Percentiles rank a stretch among this genome's conserved stretches.
Conservation (phyloP, 2,329 filamentous ascomycete genomes). For the Epichloe uncinata region DNA sequence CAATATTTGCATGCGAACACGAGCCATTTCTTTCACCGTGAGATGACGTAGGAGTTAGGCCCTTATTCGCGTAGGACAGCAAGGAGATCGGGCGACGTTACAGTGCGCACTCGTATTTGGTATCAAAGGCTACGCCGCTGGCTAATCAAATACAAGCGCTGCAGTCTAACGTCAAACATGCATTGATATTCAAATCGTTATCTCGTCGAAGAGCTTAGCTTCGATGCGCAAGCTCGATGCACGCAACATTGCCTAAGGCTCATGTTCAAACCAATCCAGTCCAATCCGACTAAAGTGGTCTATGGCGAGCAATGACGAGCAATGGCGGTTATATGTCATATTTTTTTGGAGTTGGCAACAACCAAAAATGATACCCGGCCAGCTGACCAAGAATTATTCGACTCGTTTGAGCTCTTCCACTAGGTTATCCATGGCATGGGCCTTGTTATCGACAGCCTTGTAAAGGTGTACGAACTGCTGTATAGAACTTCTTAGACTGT, state of each 20-base stretch:
- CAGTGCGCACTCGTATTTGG: neutral
- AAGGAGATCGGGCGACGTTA: neutral
- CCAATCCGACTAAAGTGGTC: neutral
- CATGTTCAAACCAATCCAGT: neutral
- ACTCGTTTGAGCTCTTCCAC: slow-evolving; percentile 21
- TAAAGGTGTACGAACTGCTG: slow-evolving; percentile 41
- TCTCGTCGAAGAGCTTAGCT: neutral
- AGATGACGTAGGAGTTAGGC: neutral
- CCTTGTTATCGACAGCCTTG: slow-evolving; percentile 33
- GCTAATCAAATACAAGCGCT: neutral
- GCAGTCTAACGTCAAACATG: neutral
- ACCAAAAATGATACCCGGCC: no score
- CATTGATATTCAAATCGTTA: neutral
- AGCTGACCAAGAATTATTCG: neutral
- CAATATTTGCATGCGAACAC: neutral
- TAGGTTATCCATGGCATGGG: slow-evolving; percentile 24
- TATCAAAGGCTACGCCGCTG: neutral
- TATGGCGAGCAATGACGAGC: no score
- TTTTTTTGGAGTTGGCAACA: no score
- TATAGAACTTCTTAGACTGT: slow-evolving; percentile 36
- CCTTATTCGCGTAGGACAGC: neutral
- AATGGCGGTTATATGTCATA: no score
- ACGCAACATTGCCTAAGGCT: neutral
- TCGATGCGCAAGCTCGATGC: neutral
- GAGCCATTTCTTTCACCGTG: no score